Conservation (phyloP, 176 grass and related monocot genomes). For the Neostapfia colusana region DNA sequence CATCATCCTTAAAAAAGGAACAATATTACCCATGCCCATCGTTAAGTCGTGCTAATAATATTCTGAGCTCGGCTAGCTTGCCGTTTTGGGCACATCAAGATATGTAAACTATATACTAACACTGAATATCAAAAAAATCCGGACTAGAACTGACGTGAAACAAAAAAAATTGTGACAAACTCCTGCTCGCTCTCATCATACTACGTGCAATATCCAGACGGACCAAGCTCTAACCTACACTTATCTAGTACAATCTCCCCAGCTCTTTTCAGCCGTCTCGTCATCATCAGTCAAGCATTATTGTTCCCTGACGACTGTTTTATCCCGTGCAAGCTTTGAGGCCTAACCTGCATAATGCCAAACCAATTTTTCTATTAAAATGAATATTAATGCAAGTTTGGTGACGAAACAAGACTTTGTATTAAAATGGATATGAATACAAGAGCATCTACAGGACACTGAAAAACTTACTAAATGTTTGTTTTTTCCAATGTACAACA, state of each 20-base stretch:
- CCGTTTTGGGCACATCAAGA: not conserved
- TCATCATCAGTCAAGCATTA: not conserved
- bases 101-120: conserved; percentile 26
- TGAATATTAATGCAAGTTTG: not conserved
- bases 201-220: not conserved
- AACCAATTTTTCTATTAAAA: conserved; percentile 15
- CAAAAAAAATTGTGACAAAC: conserved; percentile 6
- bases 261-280: not conserved
- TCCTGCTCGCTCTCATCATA: conserved; percentile 12
- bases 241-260: conserved; percentile 1
- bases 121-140: conserved; percentile 28
- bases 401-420: not conserved
- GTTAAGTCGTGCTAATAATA: conserved; percentile 1
- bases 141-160: not conserved
- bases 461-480: conserved; percentile 39
- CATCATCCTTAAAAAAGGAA: not conserved
- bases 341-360: conserved; percentile 38
- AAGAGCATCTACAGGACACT: not conserved
- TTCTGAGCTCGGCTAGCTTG: not conserved
- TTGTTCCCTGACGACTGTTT: not conserved
- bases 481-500: conserved; percentile 24
- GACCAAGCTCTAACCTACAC: conserved; percentile 32
- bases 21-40: not conserved
- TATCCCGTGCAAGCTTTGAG: not conserved
- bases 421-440: not conserved